phyloP scores from a whole-genome alignment of 305 asterid species.

The Plantago lanceolata region DNA sequence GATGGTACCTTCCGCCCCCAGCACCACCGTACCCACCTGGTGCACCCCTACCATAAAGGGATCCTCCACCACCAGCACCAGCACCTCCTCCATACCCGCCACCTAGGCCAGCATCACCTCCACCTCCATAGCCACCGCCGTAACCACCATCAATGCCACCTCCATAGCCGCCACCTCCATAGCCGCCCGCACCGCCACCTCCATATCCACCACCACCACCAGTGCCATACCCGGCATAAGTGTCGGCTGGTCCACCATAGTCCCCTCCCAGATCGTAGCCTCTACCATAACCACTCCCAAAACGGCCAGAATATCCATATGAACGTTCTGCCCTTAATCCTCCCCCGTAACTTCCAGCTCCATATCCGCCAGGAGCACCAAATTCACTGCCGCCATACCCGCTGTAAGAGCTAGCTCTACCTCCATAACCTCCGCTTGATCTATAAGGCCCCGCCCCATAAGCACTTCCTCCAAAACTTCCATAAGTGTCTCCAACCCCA shows the following conservation, averaged over 20 bases:
- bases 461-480: constrained; percentile 37
- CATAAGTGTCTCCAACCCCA: constrained; percentile 37
- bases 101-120: constrained; percentile 24
- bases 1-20: constrained; percentile 26
- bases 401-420: constrained; percentile 41
- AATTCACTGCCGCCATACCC: constrained; percentile 44
- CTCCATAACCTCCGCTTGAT: constrained; percentile 46
- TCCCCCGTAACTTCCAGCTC: constrained; percentile 43
- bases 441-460: constrained; percentile 36
- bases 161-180: constrained; percentile 34
- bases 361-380: constrained; percentile 41
- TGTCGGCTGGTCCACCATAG: constrained; percentile 37
- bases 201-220: constrained; percentile 27
- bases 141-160: constrained; percentile 30
- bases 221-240: constrained; percentile 40
- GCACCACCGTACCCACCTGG: constrained; percentile 25
- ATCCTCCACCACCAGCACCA: constrained; percentile 15
- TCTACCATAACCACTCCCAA: constrained; percentile 45
- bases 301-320: constrained; percentile 40
- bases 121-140: constrained; percentile 20
- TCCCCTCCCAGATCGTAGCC: constrained; percentile 46
- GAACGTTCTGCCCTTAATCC: constrained; percentile 44
- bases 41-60: constrained; percentile 16
- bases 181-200: too few species aligned
- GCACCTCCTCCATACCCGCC: constrained; percentile 16